These are phyloP conservation scores for Botrytis fabae DNA, from an alignment of 2,329 filamentous ascomycete species.

Conservation along the genomic window DNA sequence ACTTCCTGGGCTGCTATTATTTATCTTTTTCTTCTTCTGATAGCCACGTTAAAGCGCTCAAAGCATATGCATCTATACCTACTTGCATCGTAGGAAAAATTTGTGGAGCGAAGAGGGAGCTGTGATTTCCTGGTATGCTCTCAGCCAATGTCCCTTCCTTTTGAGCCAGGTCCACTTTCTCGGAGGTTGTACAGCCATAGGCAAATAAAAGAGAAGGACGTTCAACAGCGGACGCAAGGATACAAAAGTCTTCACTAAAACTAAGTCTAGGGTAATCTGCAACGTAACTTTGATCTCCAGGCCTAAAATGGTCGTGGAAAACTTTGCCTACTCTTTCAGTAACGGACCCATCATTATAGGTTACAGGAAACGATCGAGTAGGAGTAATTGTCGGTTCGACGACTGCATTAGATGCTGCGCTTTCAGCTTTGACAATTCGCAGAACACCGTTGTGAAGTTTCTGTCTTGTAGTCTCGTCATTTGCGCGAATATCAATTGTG, in stretches of 20 bases:
- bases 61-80: background rate
- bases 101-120: background rate
- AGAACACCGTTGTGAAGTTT: slow-evolving; percentile 42
- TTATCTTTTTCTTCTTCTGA: background rate
- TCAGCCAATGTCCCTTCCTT: slow-evolving; percentile 48
- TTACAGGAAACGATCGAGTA: slow-evolving; percentile 23
- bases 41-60: background rate
- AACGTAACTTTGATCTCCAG: slow-evolving; percentile 16
- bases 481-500: slow-evolving; percentile 45
- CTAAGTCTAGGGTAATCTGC: slow-evolving; percentile 19
- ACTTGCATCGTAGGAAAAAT: background rate
- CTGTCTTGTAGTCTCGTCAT: slow-evolving; percentile 38
- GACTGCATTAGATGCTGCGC: slow-evolving; percentile 1
- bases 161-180: slow-evolving; percentile 51
- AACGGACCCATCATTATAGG: slow-evolving; percentile 26
- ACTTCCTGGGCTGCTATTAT: background rate
- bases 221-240: slow-evolving; percentile 48
- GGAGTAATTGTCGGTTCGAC: slow-evolving; percentile 7
- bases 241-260: slow-evolving; percentile 40
- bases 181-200: slow-evolving; percentile 53
- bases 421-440: slow-evolving; percentile 49
- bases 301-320: slow-evolving; percentile 1
- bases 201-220: slow-evolving; percentile 45
- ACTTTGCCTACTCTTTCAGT: slow-evolving; percentile 5
- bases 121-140: slow-evolving; percentile 26